A percentile compares a stretch with the other conserved stretches of the same genome.
Evolutionary conservation across 495 filamentous ascomycete genomes (phyloP).

Genomic region (Penicillium mononematosum): DNA sequence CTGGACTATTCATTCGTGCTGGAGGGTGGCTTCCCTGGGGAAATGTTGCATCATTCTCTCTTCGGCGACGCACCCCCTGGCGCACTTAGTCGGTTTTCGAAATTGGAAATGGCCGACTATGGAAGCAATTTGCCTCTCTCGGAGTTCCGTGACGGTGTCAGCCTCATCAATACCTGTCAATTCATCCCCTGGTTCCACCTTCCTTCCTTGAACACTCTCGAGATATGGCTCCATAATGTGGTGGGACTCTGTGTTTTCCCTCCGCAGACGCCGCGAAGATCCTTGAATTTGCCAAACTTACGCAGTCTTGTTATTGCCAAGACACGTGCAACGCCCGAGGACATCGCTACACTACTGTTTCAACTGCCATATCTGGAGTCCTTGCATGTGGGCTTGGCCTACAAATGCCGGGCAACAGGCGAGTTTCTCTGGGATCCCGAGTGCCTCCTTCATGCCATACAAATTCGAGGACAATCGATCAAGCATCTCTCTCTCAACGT

Average conservation of each 20-base stretch:
- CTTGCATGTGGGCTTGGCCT: background rate
- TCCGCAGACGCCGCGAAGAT: background rate
- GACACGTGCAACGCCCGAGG: background rate
- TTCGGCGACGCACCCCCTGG: slow-evolving; percentile 7
- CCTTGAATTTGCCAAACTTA: background rate
- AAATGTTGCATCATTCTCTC: slow-evolving; percentile 14
- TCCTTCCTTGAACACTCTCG: slow-evolving; percentile 15
- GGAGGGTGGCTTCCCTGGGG: background rate
- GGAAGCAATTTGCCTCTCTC: slow-evolving; percentile 7
- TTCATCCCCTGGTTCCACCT: slow-evolving; percentile 10
- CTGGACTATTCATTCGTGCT: slow-evolving; percentile 11
- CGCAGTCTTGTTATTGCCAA: background rate
- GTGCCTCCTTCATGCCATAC: background rate
- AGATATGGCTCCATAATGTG: slow-evolving; percentile 5
- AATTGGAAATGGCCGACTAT: slow-evolving; percentile 13
- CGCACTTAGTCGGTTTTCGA: slow-evolving; percentile 1
- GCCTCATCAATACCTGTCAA: background rate
- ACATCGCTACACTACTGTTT: background rate
- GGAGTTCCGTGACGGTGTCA: background rate
- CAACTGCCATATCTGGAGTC: background rate
- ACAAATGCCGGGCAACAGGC: background rate
- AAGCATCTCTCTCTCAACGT: slow-evolving; percentile 1
- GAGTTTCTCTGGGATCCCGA: background rate
- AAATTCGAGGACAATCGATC: background rate
- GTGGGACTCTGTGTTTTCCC: background rate